These are phyloP conservation scores for Pholiota conissans DNA, from an alignment of 768 basidiomycete genomes.

Conservation along the genomic window DNA sequence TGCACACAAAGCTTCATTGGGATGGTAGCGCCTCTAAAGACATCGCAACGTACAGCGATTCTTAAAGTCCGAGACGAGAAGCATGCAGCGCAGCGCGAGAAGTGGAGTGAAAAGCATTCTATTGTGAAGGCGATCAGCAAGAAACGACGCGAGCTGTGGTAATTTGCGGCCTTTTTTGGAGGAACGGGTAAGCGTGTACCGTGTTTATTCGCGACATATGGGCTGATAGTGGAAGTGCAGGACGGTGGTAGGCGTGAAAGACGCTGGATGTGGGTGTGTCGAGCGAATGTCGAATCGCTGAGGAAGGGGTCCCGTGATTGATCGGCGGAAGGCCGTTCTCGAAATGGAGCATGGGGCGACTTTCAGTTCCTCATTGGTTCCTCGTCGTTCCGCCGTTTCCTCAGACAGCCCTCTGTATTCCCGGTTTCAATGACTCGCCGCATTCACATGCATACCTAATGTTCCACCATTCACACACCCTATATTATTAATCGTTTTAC, in stretches of 20 bases:
- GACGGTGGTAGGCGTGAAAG: background rate
- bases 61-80: conserved; percentile 42
- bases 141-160: conserved; percentile 78
- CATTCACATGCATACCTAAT: conserved; percentile 30
- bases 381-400: conserved; percentile 27
- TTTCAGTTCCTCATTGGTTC: conserved; percentile 12
- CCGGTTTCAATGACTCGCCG: conserved; percentile 22
- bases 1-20: conserved; percentile 71
- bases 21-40: conserved; percentile 61
- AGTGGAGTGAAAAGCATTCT: conserved; percentile 73
- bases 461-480: conserved; percentile 12
- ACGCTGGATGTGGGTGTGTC: background rate
- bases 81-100: conserved; percentile 46
- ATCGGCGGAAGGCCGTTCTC: conserved; percentile 36
- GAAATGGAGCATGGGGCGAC: conserved; percentile 26
- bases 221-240: background rate
- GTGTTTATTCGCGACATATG: background rate
- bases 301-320: conserved; percentile 26
- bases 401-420: conserved; percentile 22
- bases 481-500: conserved; percentile 20
- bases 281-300: background rate
- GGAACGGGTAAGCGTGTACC: background rate
- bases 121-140: conserved; percentile 61
- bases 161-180: conserved; percentile 21
- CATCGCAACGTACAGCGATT: conserved; percentile 43